A percentile compares a stretch with the other conserved stretches of the same genome.
Evolutionary conservation across 1,284 basidiomycete genomes (phyloP).

Genomic region (Cerioporus squamosus): DNA sequence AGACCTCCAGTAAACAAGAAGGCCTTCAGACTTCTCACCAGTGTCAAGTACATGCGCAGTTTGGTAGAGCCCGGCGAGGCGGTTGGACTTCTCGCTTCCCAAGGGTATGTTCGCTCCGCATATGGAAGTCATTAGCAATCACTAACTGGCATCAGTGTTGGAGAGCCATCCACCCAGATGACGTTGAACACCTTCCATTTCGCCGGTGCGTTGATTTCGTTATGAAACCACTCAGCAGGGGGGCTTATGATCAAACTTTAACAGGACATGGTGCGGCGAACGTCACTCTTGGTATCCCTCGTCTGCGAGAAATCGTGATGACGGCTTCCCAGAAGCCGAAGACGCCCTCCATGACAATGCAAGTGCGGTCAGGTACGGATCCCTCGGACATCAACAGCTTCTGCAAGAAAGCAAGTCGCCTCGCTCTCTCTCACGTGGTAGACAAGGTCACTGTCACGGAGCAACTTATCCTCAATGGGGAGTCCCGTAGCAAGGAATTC

Average conservation of each 20-base stretch:
- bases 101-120: constrained; percentile 68
- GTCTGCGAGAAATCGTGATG: constrained; percentile 99
- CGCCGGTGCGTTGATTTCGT: constrained; percentile 62
- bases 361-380: constrained; percentile 59
- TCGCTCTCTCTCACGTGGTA: constrained; percentile 90
- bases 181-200: constrained; percentile 99
- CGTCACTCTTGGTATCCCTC: constrained; percentile 98
- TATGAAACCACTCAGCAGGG: background rate
- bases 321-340: constrained; percentile 96
- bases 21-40: constrained; percentile 82
- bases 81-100: constrained; percentile 96
- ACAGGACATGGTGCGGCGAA: constrained; percentile 98
- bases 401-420: constrained; percentile 89
- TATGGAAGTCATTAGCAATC: no score
- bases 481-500: constrained; percentile 81
- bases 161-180: constrained; percentile 99
- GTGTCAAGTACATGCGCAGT: constrained; percentile 91
- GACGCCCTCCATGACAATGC: constrained; percentile 98
- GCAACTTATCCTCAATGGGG: constrained; percentile 69
- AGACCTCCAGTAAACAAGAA: constrained; percentile 55
- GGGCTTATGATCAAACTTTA: constrained; percentile 2
- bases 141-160: constrained; percentile 63
- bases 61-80: constrained; percentile 98
- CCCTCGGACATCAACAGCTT: constrained; percentile 73
- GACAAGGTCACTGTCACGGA: constrained; percentile 89